Evolutionary conservation across 2,329 filamentous ascomycete genomes (phyloP).

Genomic region (Aureobasidium sp.): DNA sequence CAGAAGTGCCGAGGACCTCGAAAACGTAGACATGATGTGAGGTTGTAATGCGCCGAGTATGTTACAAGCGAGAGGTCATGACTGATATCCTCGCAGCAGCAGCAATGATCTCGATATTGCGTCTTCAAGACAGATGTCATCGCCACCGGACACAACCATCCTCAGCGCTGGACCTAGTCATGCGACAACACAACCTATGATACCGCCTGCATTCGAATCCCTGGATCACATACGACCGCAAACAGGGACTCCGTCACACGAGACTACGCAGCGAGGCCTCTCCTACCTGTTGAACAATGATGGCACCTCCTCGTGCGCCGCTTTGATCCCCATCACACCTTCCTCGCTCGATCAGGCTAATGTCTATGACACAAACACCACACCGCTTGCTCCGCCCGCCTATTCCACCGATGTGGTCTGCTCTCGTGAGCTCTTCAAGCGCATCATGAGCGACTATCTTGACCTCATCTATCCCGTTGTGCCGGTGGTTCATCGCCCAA

Average conservation of each 20-base stretch:
- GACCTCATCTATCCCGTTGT: slow-evolving; percentile 1
- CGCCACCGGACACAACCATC: too few relatives aligned
- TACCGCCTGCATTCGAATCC: too few relatives aligned
- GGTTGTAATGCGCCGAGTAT: not conserved
- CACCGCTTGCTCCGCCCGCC: not conserved
- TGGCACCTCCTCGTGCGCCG: not conserved
- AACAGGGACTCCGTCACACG: too few relatives aligned
- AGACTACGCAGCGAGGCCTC: too few relatives aligned
- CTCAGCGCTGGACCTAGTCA: not conserved
- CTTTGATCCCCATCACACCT: not conserved
- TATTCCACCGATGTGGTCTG: not conserved
- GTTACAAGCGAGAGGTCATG: too few relatives aligned
- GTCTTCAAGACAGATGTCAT: too few relatives aligned
- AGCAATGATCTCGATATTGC: too few relatives aligned
- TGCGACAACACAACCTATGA: too few relatives aligned
- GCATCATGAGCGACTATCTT: slow-evolving; percentile 8
- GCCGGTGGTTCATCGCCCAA: slow-evolving; percentile 9
- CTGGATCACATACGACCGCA: too few relatives aligned
- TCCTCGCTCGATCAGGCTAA: not conserved
- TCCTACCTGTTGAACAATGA: not conserved
- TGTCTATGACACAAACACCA: not conserved
- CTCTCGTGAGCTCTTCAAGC: not conserved
- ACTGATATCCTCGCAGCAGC: too few relatives aligned
- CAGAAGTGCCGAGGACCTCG: not conserved
- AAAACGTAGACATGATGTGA: not conserved